A percentile compares a stretch with the other conserved stretches of the same genome.
Conservation (phyloP, 2,329 filamentous ascomycete genomes). For the Aspergillus spinulosporus region DNA sequence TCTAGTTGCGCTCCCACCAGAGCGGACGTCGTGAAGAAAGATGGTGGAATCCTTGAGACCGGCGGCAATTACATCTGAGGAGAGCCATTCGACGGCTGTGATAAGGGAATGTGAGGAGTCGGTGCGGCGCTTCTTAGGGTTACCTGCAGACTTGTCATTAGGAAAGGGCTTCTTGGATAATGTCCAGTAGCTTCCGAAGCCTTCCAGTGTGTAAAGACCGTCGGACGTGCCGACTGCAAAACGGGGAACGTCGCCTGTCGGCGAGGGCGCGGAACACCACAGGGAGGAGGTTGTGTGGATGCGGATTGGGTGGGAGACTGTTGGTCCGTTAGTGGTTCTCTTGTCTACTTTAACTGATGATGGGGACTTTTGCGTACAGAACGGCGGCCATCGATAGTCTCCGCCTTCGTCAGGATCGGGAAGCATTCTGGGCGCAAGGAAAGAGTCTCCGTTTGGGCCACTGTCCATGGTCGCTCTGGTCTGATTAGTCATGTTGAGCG, state of each 20-base stretch:
- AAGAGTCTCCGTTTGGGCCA: conserved; percentile 33
- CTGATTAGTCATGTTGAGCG: conserved; percentile 19
- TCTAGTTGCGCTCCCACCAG: conserved; percentile 31
- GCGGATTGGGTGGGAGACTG: conserved; percentile 31
- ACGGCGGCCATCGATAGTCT: conserved; percentile 34
- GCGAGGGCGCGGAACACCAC: conserved; percentile 41
- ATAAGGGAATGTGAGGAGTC: conserved; percentile 33
- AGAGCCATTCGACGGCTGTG: conserved; percentile 42
- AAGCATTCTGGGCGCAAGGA: conserved; percentile 33
- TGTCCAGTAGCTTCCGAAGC: conserved; percentile 30
- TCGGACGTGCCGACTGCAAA: conserved; percentile 43
- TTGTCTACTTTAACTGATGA: not conserved
- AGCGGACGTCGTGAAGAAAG: conserved; percentile 39
- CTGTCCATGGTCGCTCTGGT: conserved; percentile 40
- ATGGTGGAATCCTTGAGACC: conserved; percentile 38
- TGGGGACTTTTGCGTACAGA: conserved; percentile 23
- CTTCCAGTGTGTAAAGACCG: conserved; percentile 37
- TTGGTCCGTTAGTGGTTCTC: not conserved
- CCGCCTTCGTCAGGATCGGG: conserved; percentile 35
- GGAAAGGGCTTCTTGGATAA: conserved; percentile 32
- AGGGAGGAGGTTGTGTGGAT: conserved; percentile 32
- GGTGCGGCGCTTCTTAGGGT: conserved; percentile 21
- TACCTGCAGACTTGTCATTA: conserved; percentile 16
- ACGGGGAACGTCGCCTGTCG: conserved; percentile 28
- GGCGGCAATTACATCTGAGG: conserved; percentile 36